A percentile compares a stretch with the other conserved stretches of the same genome.
phyloP scores from a whole-genome alignment of 2,329 filamentous ascomycete species.

The Xylaria hypoxylon region DNA sequence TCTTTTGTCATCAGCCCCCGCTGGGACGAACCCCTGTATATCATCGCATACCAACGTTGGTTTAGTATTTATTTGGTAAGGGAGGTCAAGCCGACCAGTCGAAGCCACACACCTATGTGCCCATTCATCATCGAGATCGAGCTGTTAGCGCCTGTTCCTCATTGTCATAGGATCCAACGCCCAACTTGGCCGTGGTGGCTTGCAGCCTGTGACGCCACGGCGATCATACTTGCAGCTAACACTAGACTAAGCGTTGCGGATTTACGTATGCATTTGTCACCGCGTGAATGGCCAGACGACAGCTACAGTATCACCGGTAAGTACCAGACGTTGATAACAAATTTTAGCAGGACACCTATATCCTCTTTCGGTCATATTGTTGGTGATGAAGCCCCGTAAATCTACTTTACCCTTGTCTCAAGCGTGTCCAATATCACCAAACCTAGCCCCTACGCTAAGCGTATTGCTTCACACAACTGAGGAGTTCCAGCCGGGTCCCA shows the following conservation, averaged over 20 bases:
- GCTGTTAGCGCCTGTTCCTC: background rate
- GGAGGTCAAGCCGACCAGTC: conserved; percentile 9
- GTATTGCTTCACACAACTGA: conserved; percentile 11
- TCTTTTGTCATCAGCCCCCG: conserved; percentile 18
- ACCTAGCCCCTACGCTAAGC: conserved; percentile 20
- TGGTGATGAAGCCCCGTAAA: conserved; percentile 18
- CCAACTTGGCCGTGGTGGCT: background rate
- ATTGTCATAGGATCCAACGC: conserved; percentile 8
- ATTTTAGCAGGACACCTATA: background rate
- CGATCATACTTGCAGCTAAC: conserved; percentile 25
- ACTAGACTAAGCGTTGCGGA: background rate
- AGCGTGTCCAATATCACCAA: conserved; percentile 14
- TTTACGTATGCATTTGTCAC: background rate
- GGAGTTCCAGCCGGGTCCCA: background rate
- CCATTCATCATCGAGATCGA: conserved; percentile 1
- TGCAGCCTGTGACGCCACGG: conserved; percentile 6
- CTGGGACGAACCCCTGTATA: conserved; percentile 8
- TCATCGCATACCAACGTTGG: background rate
- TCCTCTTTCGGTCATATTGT: background rate
- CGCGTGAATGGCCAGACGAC: background rate
- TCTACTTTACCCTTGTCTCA: conserved; percentile 18
- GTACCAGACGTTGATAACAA: background rate
- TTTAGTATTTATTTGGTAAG: background rate
- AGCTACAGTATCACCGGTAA: background rate
- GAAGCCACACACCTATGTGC: background rate